Conservation (phyloP, 1,139 yeast species). For the Meyerozyma smithsonii region DNA sequence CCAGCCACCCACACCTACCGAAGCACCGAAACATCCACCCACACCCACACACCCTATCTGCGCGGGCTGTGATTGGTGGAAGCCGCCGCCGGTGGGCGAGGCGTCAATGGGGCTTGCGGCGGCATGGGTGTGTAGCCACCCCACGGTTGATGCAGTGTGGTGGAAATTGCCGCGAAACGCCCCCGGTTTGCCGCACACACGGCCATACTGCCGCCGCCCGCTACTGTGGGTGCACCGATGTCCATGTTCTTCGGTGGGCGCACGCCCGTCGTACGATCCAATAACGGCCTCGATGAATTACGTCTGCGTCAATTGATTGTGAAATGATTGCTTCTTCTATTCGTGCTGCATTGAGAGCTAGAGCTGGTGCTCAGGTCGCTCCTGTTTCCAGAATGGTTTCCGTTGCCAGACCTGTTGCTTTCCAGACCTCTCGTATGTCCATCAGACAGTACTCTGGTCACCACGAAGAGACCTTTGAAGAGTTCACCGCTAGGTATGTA, state of each 20-base stretch:
- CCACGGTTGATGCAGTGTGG: no score
- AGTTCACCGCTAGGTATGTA: constrained; percentile 73
- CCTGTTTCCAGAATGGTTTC: constrained; percentile 23
- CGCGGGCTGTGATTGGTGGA: constrained; percentile 1
- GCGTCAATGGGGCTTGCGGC: no score
- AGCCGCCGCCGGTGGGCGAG: not conserved
- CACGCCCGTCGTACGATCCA: constrained; percentile 15
- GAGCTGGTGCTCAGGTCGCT: constrained; percentile 17
- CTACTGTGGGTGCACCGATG: not conserved
- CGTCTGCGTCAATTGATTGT: not conserved
- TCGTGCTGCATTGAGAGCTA: constrained; percentile 52
- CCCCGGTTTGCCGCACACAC: no score
- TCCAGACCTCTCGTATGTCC: not conserved
- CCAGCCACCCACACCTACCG: no score
- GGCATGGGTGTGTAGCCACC: no score
- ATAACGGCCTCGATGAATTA: not conserved
- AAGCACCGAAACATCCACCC: no score
- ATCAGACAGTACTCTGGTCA: constrained; percentile 69
- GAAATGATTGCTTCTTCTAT: constrained; percentile 45
- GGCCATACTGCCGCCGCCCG: no score
- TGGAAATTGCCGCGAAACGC: no score
- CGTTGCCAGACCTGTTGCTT: constrained; percentile 5
- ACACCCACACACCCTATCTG: not conserved
- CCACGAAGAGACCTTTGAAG: constrained; percentile 90
- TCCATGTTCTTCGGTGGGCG: constrained; percentile 8